Conservation (phyloP, 148 eudicot genomes). For the Camellia japonica region DNA sequence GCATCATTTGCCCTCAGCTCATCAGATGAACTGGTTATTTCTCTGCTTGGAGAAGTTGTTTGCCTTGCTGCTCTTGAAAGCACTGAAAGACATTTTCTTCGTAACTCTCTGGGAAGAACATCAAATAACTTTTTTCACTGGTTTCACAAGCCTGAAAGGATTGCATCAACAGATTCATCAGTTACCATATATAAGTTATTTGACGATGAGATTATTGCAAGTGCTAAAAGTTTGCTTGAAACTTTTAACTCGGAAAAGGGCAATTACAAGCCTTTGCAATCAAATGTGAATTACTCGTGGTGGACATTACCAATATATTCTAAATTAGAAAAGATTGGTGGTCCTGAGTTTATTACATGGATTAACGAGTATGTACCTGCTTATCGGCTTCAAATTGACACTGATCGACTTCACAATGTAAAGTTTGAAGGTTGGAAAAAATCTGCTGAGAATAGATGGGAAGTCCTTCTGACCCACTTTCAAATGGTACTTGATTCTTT, state of each 20-base stretch:
- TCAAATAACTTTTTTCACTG: conserved; percentile 38
- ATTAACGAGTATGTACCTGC: conserved; percentile 66
- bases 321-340: conserved; percentile 78
- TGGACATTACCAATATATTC: conserved; percentile 46
- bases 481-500: conserved; percentile 71
- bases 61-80: conserved; percentile 61
- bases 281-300: conserved; percentile 35
- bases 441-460: conserved; percentile 49
- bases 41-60: conserved; percentile 78
- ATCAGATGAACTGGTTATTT: conserved; percentile 51
- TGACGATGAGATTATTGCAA: conserved; percentile 64
- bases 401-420: conserved; percentile 33
- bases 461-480: conserved; percentile 76
- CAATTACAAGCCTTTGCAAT: conserved; percentile 29
- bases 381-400: conserved; percentile 67
- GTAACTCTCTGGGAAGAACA: conserved; percentile 31
- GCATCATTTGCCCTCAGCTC: conserved; percentile 65
- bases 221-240: conserved; percentile 58
- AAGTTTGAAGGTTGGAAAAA: conserved; percentile 75
- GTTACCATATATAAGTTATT: conserved; percentile 42
- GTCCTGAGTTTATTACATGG: conserved; percentile 77
- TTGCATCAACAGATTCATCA: conserved; percentile 63
- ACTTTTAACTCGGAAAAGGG: conserved; percentile 44
- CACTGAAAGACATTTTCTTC: conserved; percentile 46
- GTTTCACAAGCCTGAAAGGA: conserved; percentile 47